These are phyloP conservation scores for Cryphonectria naterciae DNA, from an alignment of 2,329 filamentous ascomycete genomes.

Conservation along the genomic window DNA sequence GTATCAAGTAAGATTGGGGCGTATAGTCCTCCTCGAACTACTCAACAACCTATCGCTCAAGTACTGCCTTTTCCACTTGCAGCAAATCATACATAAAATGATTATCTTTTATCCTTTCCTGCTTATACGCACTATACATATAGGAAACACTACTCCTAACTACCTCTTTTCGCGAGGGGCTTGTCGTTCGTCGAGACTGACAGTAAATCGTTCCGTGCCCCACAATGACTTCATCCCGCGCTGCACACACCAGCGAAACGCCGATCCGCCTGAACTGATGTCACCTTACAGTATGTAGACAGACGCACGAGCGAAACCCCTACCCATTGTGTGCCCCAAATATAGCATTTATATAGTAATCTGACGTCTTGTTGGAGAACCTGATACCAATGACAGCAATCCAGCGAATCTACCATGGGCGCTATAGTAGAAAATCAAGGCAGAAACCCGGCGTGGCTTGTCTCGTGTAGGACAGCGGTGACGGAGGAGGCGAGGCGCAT, in stretches of 20 bases:
- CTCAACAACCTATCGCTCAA: too few relatives aligned
- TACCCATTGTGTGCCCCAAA: neutral
- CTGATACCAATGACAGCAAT: neutral
- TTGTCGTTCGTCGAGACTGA: slow-evolving; percentile 2
- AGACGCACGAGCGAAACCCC: neutral
- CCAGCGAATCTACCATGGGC: neutral
- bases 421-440: slow-evolving; percentile 4
- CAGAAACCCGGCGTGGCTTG: neutral
- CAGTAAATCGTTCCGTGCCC: neutral
- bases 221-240: slow-evolving; percentile 23
- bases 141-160: neutral
- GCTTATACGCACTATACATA: neutral
- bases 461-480: neutral
- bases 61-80: neutral
- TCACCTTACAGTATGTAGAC: slow-evolving; percentile 10
- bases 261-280: slow-evolving; percentile 16
- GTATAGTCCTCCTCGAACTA: too few relatives aligned
- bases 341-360: neutral
- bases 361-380: slow-evolving; percentile 17
- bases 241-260: neutral
- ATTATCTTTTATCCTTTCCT: neutral
- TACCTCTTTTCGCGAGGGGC: too few relatives aligned
- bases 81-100: neutral
- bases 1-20: too few relatives aligned
- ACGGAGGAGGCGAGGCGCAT: neutral